phyloP scores from a whole-genome alignment of 768 basidiomycete species.

The Kwoniella sp. region DNA sequence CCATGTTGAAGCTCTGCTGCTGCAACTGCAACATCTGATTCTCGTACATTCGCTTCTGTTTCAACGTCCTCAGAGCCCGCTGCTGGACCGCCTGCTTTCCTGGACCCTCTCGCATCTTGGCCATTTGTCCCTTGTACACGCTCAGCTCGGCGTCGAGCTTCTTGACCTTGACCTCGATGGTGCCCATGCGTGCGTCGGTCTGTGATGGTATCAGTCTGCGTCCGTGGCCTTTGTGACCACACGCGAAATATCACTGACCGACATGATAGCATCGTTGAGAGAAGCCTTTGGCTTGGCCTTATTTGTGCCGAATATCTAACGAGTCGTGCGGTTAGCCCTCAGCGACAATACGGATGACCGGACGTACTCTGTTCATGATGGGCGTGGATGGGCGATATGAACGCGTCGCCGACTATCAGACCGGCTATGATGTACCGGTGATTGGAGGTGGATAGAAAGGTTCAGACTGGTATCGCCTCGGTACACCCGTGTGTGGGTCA shows the following conservation, averaged over 20 bases:
- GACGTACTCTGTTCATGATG: constrained; percentile 46
- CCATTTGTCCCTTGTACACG: constrained; percentile 93
- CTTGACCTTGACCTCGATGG: constrained; percentile 92
- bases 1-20: constrained; percentile 98
- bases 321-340: neutral
- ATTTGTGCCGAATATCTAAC: constrained; percentile 50
- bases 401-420: too few relatives aligned
- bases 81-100: constrained; percentile 93
- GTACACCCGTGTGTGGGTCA: too few relatives aligned
- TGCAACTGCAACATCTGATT: constrained; percentile 80
- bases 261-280: constrained; percentile 87
- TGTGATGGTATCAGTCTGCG: too few relatives aligned
- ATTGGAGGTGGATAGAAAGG: too few relatives aligned
- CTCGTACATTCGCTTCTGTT: constrained; percentile 90
- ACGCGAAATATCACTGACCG: too few relatives aligned
- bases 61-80: constrained; percentile 84
- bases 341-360: neutral
- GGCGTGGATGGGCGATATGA: too few relatives aligned
- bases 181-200: constrained; percentile 81
- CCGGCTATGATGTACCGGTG: too few relatives aligned
- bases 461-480: too few relatives aligned
- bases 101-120: constrained; percentile 84
- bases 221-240: too few relatives aligned
- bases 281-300: constrained; percentile 70
- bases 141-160: constrained; percentile 90